phyloP scores from a whole-genome alignment of 192 early-diverging fungal genomes.

The Borealophlyctis nickersoniae region DNA sequence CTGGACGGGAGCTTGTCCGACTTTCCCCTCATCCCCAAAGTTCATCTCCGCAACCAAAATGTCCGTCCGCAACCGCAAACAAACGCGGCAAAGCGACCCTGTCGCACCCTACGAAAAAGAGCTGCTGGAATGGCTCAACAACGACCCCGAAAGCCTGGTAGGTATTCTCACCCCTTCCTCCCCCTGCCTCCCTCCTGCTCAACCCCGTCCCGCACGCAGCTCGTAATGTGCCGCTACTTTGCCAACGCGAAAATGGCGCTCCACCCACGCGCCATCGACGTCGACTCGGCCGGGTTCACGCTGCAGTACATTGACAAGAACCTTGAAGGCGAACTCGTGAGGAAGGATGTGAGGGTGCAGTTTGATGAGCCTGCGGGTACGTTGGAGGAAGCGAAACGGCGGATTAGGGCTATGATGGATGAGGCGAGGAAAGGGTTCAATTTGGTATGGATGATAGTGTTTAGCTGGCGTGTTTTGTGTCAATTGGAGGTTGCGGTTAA shows the following conservation, averaged over 20 bases:
- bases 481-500: not conserved
- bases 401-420: slow-evolving; percentile 8
- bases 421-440: slow-evolving; percentile 11
- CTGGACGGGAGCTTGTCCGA: no score
- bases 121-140: slow-evolving; percentile 14
- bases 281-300: slow-evolving; percentile 21
- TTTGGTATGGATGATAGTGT: slow-evolving; percentile 8
- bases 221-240: slow-evolving; percentile 15
- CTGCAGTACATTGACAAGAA: slow-evolving; percentile 21
- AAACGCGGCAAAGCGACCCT: slow-evolving; percentile 1
- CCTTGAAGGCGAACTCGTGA: slow-evolving; percentile 5
- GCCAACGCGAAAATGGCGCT: slow-evolving; percentile 17
- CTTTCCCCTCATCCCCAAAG: no score
- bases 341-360: slow-evolving; percentile 17
- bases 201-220: not conserved
- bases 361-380: slow-evolving; percentile 6
- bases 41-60: no score
- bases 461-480: not conserved
- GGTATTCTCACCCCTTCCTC: not conserved
- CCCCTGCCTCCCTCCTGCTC: not conserved
- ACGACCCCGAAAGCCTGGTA: slow-evolving; percentile 3
- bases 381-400: not conserved
- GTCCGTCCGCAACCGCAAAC: slow-evolving; percentile 17
- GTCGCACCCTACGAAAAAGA: slow-evolving; percentile 8
- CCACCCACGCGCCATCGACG: slow-evolving; percentile 7